Conservation (phyloP, 2,329 filamentous ascomycete species). For the Venturia effusa region DNA sequence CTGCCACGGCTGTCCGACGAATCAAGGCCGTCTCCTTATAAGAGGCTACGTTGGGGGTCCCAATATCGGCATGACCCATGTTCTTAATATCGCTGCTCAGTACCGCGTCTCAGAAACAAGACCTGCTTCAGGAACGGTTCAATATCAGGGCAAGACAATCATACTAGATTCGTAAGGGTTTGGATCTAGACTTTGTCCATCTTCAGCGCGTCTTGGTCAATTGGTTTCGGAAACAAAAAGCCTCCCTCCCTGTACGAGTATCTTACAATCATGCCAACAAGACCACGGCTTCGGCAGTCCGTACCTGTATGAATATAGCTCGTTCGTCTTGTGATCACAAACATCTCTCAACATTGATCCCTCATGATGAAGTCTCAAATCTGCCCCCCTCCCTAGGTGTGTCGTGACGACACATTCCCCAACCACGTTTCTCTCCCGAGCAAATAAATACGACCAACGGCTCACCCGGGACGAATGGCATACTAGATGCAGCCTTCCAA, state of each 20-base stretch:
- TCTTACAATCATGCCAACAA: too few relatives aligned
- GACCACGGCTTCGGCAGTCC: too few relatives aligned
- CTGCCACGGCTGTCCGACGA: background rate
- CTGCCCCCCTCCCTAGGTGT: too few relatives aligned
- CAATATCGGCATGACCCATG: conserved; percentile 3
- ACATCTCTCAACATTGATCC: too few relatives aligned
- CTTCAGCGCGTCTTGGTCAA: background rate
- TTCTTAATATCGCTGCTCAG: background rate
- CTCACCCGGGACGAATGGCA: background rate
- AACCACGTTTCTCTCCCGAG: background rate
- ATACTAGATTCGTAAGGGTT: background rate
- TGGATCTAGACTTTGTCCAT: background rate
- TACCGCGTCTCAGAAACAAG: background rate
- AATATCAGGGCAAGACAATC: conserved; percentile 3
- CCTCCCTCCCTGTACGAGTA: too few relatives aligned
- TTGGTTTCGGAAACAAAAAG: background rate
- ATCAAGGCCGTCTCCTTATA: background rate
- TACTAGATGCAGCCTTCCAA: background rate
- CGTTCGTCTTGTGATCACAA: too few relatives aligned
- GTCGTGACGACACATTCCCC: background rate
- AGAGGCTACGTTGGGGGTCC: background rate
- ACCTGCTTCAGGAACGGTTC: background rate
- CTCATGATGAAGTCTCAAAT: too few relatives aligned
- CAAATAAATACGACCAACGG: background rate
- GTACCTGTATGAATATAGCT: background rate